Evolutionary conservation across 2,329 filamentous ascomycete genomes (phyloP).

Genomic region (Ophiostoma quercus): DNA sequence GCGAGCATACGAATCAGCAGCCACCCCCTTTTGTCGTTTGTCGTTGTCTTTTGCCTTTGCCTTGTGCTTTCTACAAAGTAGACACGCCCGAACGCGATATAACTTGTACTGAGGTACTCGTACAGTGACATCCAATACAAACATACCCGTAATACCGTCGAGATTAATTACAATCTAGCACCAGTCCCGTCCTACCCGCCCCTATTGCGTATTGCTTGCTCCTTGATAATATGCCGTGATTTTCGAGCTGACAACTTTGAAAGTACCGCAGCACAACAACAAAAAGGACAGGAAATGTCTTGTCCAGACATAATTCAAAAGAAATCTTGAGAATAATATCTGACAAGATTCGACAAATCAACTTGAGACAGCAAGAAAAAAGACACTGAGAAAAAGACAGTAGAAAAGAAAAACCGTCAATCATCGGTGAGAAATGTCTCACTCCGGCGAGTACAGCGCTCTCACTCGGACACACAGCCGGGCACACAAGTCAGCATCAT

Average conservation of each 20-base stretch:
- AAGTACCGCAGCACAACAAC: background rate
- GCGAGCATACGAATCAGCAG: background rate
- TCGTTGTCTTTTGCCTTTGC: background rate
- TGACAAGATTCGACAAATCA: background rate
- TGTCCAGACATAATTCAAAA: background rate
- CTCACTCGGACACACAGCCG: background rate
- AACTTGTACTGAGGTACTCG: background rate
- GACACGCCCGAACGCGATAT: background rate
- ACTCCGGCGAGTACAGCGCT: background rate
- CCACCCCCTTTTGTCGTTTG: background rate
- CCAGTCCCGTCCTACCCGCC: background rate
- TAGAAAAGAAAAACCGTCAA: background rate
- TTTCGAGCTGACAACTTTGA: background rate
- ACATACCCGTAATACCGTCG: background rate
- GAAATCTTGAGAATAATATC: background rate
- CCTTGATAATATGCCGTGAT: background rate
- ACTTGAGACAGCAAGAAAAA: background rate
- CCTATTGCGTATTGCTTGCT: background rate
- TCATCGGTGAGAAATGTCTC: conserved; percentile 6
- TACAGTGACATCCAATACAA: conserved; percentile 3
- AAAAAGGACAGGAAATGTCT: background rate
- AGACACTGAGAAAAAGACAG: too few relatives aligned
- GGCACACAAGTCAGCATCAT: background rate
- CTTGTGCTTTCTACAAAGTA: background rate
- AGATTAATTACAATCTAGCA: background rate